Conservation (phyloP, 1,139 yeast species). For the Suhomyces taliae region DNA sequence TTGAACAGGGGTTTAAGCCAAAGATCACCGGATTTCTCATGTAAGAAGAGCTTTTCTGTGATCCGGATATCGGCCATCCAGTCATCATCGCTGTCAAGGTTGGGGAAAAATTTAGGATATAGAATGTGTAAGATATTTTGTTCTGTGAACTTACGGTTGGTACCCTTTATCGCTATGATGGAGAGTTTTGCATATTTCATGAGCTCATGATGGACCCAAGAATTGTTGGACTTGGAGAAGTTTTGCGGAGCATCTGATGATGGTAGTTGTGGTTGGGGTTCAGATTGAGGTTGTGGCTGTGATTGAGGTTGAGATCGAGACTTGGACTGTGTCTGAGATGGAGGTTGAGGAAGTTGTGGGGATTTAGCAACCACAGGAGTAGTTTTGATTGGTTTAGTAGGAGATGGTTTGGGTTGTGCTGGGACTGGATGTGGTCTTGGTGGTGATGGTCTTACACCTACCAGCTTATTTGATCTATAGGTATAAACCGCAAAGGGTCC, state of each 20-base stretch:
- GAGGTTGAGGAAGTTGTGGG: too few relatives aligned
- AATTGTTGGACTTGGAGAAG: constrained; percentile 25
- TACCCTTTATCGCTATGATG: constrained; percentile 45
- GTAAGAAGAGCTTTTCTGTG: constrained; percentile 15
- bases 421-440: too few relatives aligned
- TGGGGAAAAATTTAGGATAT: constrained; percentile 49
- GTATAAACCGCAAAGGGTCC: constrained; percentile 38
- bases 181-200: constrained; percentile 42
- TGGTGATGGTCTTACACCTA: too few relatives aligned
- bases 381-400: too few relatives aligned
- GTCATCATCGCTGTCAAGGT: constrained; percentile 45
- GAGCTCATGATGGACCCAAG: constrained; percentile 40
- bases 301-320: too few relatives aligned
- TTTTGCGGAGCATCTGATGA: too few relatives aligned
- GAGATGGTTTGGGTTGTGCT: too few relatives aligned
- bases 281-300: too few relatives aligned
- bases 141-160: constrained; percentile 36
- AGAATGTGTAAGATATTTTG: constrained; percentile 49
- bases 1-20: constrained; percentile 21
- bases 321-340: too few relatives aligned
- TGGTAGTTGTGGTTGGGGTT: too few relatives aligned
- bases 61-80: constrained; percentile 34
- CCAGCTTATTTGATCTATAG: neutral
- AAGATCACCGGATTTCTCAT: constrained; percentile 12
- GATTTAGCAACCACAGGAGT: too few relatives aligned